Conservation (phyloP, 1,139 yeast species). For the Hansenula anomala region DNA sequence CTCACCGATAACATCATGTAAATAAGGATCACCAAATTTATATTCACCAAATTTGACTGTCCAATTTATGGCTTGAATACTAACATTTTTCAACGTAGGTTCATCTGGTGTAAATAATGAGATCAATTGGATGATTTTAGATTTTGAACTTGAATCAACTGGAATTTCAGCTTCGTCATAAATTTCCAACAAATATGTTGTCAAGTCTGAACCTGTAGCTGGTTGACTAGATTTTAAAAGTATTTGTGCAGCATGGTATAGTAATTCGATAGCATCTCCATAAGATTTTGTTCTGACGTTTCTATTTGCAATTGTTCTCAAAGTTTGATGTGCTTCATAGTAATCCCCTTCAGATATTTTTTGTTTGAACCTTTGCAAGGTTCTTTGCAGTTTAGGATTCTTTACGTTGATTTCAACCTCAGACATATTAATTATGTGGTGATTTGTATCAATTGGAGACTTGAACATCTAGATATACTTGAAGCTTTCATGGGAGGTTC, state of each 20-base stretch:
- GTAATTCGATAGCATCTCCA: constrained; percentile 65
- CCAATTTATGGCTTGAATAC: constrained; percentile 65
- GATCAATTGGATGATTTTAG: constrained; percentile 28
- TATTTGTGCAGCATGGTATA: constrained; percentile 65
- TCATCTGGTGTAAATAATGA: constrained; percentile 41
- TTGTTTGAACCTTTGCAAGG: constrained; percentile 59
- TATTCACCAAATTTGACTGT: constrained; percentile 42
- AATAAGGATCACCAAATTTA: constrained; percentile 68
- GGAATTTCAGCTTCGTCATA: constrained; percentile 46
- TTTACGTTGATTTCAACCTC: constrained; percentile 6
- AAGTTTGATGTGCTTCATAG: constrained; percentile 94
- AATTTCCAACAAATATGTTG: constrained; percentile 67
- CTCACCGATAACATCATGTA: constrained; percentile 71
- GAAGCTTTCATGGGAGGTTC: too few species aligned
- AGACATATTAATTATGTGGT: background rate
- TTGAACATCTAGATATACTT: background rate
- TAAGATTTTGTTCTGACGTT: constrained; percentile 67
- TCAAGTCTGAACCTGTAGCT: constrained; percentile 78
- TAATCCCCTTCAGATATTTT: constrained; percentile 72
- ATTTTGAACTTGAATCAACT: constrained; percentile 38
- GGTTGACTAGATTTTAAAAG: constrained; percentile 65
- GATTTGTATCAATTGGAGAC: too few species aligned
- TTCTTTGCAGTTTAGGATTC: constrained; percentile 44
- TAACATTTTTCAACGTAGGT: constrained; percentile 60
- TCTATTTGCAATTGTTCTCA: constrained; percentile 83